Evolutionary conservation across 106 monocot species (phyloP).

Genomic region (Ottelia alismoides): DNA sequence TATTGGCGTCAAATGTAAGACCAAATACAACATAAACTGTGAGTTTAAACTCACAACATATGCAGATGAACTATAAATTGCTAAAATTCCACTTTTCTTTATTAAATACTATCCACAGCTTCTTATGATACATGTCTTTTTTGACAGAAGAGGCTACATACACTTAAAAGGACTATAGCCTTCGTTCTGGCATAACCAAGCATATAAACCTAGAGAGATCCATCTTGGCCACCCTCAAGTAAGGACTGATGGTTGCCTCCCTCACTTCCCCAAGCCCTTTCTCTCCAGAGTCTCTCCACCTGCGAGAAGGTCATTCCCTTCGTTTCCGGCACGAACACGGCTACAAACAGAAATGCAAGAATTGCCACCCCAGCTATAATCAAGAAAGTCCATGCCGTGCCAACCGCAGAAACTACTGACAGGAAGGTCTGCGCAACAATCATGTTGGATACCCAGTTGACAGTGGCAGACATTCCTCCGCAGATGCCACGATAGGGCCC

Average conservation of each 20-base stretch:
- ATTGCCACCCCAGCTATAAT: constrained; percentile 52
- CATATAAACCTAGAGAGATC: no score
- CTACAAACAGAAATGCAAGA: constrained; percentile 60
- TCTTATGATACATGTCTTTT: no score
- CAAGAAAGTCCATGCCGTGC: constrained; percentile 59
- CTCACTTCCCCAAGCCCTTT: constrained; percentile 48
- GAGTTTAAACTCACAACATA: no score
- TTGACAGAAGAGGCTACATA: no score
- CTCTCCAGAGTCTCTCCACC: constrained; percentile 88
- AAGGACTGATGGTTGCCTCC: constrained; percentile 1
- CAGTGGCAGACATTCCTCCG: constrained; percentile 89
- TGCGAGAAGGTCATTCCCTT: constrained; percentile 83
- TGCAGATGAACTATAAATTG: no score
- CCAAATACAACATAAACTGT: no score
- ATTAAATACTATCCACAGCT: no score
- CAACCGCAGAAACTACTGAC: constrained; percentile 35
- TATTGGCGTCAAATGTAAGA: no score
- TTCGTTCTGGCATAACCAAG: no score
- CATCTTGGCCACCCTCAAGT: no score
- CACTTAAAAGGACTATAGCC: no score
- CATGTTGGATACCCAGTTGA: constrained; percentile 89
- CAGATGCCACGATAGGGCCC: constrained; percentile 77
- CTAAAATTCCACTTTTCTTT: no score
- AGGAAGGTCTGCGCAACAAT: constrained; percentile 85
- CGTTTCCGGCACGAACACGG: constrained; percentile 65